Conservation (phyloP, 192 early-diverging fungal species). For the Backusella circina region DNA sequence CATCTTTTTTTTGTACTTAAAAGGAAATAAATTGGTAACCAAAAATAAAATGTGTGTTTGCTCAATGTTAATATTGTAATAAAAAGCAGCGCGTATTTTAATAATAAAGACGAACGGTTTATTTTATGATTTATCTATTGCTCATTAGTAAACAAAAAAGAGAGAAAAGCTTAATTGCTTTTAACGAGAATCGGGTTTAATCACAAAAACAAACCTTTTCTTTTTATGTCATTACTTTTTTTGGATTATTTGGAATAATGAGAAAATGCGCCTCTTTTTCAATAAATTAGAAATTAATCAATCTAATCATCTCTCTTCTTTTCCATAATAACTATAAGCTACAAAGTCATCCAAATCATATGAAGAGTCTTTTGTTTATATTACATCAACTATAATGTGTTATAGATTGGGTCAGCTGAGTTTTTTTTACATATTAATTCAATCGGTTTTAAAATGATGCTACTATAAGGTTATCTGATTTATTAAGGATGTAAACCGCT, state of each 20-base stretch:
- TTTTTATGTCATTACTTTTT: not conserved
- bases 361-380: not conserved
- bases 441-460: not conserved
- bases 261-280: not conserved
- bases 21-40: not conserved
- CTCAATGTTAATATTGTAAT: too few relatives aligned
- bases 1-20: not conserved
- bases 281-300: too few relatives aligned
- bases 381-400: not conserved
- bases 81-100: not conserved
- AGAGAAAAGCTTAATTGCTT: not conserved
- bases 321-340: too few relatives aligned
- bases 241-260: not conserved
- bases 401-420: not conserved
- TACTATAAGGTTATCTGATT: not conserved
- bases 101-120: not conserved
- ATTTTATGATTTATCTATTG: not conserved
- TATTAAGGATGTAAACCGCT: too few relatives aligned
- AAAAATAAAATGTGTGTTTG: not conserved
- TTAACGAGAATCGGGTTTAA: not conserved
- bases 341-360: too few relatives aligned
- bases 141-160: not conserved
- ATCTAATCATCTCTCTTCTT: too few relatives aligned
- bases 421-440: not conserved
- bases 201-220: not conserved